Evolutionary conservation across 345 rosid species (phyloP), one percentile per base, ranked within the genome.

Genomic region (Viola odorata): DNA sequence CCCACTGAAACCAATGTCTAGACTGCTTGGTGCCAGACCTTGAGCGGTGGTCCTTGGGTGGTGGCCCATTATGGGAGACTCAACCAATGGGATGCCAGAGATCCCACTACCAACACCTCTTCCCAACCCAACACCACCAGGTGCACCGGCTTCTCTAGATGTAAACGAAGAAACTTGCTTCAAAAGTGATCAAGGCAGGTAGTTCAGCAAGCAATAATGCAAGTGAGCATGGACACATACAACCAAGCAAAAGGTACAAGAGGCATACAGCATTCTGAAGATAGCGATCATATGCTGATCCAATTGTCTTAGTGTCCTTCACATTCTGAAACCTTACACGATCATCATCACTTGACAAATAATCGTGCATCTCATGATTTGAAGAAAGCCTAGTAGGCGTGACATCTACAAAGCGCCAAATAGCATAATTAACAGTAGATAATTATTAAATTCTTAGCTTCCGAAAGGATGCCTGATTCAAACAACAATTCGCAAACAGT

Each of bases 231-330:
- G 15, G 3, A 45, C 13, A 47, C 3, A n/a, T 10, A 60, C 15
- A 32, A 42, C 16, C 12, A 12, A 5, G 40, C 12, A 7, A 13
- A n/a, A 5, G 23, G 60, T 41, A 37, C 47, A 40, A 53, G 45
- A 60, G 51, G n/a, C 32, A 41, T 79, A 91, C 87, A 67, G 75
- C 59, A 63, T 69, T 80, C 77, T 82, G 87, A 47, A 87, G 86
- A 73, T 85, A 87, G 3, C 79, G 84, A 41, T 90, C 97, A 71
- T 87, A 90, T 64, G 91, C 95, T 44, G 95, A 87, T 13, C 79
- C 85, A 66, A 87, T 85, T 3, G 84, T 67, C 70, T 87, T 84
- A 2, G 92, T 85, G 71, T 90, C 95, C 78, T 76, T 85, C 57
- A 90, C 73, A 45, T 78, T 60, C 59, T 66, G 82, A 37, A 51